Percentiles rank a stretch among this genome's conserved stretches.
Evolutionary conservation across 345 rosid genomes (phyloP).

Genomic region (Eucalyptus tenuipes): DNA sequence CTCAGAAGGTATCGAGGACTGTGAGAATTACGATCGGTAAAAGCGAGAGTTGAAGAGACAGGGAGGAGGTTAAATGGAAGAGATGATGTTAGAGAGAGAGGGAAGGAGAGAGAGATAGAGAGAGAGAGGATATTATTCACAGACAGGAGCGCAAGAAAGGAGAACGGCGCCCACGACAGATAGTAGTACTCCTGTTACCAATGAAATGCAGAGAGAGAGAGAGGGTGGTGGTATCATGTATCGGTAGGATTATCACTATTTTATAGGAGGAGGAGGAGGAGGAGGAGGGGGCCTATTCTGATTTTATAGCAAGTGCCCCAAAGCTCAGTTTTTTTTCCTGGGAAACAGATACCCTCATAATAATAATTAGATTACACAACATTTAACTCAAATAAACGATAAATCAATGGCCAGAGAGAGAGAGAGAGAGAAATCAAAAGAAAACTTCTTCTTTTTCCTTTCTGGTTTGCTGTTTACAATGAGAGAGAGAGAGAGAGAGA

Average conservation of each 20-base stretch:
- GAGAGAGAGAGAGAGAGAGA: background rate
- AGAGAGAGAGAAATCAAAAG: background rate
- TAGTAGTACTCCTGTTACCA: constrained; percentile 23
- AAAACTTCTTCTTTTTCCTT: background rate
- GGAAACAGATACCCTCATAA: background rate
- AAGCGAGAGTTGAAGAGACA: background rate
- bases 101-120: constrained; percentile 11
- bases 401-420: background rate
- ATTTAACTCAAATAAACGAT: background rate
- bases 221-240: background rate
- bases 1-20: background rate
- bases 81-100: background rate
- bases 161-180: constrained; percentile 57
- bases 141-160: background rate
- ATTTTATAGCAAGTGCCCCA: background rate
- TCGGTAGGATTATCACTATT: background rate
- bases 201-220: constrained; percentile 4
- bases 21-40: background rate
- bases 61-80: background rate
- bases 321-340: background rate
- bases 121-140: background rate
- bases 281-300: background rate
- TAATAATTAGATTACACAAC: background rate
- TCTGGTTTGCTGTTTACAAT: background rate
- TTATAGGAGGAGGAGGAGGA: background rate